Base-by-base conservation (phyloP, 306 rosid species). In the Cercis canadensis region DNA sequence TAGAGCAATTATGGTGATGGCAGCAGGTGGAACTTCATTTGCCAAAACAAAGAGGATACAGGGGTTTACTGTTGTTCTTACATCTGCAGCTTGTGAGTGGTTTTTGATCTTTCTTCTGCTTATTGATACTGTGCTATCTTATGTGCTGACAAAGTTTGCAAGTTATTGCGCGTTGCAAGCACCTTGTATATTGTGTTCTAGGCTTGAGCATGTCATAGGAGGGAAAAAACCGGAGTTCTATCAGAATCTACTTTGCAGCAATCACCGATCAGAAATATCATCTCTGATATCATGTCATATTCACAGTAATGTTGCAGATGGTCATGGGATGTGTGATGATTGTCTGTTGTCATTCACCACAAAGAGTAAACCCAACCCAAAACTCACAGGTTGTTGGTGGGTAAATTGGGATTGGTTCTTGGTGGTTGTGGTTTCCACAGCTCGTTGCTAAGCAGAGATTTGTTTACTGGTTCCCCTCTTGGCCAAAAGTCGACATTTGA, bases 81-180 rank as follows among this genome's bases (percentile, higher is more conserved):
- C 81, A 65, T 81, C 83, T 66, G 92, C 92, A 77, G 92, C 90
- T 82, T 90, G 92, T 81, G 98, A 90, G 83, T 92, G 97, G 98
- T 43, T 88, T 69, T 83, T 92, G 86, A 83, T 90, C 54, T 87
- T 90, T 79, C 85, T 90, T 56, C 79, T 92, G 83, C 81, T 90
- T 54, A 16, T 87, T 15, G 73, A 90, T 76, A 87, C 86, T 69
- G 66, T 73, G 49, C 53, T 92, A 46, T 90, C 92, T 17, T 88
- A 85, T 74, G 51, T 85, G 52, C 78, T 90, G 47, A 83, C 84
- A 36, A 90, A 69, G 54, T 87, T 90, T 79, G 97, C 97, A 18
- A 63, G 73, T 33, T 84, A 82, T 75, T 92, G 97, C 82, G 68
- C 87, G 11, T 70, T 90, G 87, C 87, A 82, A 77, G 77, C 72